These are phyloP conservation scores for Globisporangium takayamanum DNA, from an alignment of 352 stramenopile species.

Conservation along the genomic window DNA sequence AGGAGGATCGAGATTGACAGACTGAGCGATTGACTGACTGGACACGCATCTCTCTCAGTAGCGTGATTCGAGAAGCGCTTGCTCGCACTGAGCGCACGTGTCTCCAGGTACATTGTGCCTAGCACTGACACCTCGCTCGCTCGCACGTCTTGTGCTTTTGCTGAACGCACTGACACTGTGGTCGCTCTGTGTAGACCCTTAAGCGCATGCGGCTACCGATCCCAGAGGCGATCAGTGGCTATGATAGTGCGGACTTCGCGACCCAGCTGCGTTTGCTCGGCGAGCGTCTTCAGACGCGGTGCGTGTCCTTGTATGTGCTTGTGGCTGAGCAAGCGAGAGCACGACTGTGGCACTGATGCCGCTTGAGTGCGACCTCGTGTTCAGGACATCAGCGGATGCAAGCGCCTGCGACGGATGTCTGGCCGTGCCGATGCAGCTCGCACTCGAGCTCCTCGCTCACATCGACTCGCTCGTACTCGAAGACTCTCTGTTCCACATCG, in stretches of 20 bases:
- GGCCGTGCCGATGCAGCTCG: slow-evolving; percentile 11
- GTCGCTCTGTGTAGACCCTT: not conserved
- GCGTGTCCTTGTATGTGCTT: not conserved
- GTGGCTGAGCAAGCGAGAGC: not conserved
- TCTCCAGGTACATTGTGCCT: not conserved
- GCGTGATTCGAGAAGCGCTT: not conserved
- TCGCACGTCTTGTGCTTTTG: not conserved
- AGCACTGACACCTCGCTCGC: not conserved
- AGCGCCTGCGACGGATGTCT: not conserved
- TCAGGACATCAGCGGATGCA: not conserved
- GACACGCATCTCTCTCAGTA: not conserved
- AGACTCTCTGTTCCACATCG: not conserved
- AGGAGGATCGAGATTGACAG: not conserved
- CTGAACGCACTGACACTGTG: not conserved
- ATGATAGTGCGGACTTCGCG: not conserved
- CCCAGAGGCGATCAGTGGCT: slow-evolving; percentile 9
- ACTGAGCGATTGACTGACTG: not conserved
- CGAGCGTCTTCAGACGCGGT: slow-evolving; percentile 8
- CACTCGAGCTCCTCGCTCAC: slow-evolving; percentile 7
- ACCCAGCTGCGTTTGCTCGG: slow-evolving; percentile 5
- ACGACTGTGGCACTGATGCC: not conserved
- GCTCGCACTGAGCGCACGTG: not conserved
- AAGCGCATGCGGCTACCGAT: slow-evolving; percentile 9
- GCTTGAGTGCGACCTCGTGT: not conserved
- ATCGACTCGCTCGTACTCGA: not conserved